Evolutionary conservation across 108 stramenopile species (phyloP), one percentile per base, ranked within the genome.

Genomic region (Epithemia pelagica): DNA sequence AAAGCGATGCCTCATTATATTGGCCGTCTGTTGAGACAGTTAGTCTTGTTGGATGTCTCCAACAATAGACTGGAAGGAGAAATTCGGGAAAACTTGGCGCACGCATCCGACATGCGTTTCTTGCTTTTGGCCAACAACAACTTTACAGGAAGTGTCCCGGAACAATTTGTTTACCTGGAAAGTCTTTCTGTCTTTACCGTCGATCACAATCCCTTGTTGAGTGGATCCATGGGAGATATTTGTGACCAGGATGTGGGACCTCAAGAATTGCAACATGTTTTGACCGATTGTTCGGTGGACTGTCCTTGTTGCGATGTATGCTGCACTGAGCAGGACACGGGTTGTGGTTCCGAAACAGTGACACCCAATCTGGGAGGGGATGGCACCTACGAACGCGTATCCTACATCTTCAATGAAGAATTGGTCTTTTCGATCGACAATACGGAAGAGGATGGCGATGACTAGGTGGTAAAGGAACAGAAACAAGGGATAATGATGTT

Each of bases 31-130:
- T 56, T 78, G 30, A 10, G 23, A 1, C 58, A 76, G 23, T 59
- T 82, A 30, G 54, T 64, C 20, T 54, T 76, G 32, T 31, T 82
- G 56, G 75, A 82, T 54, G 54, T 82, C 29, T 66, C 66, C 64
- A 46, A 53, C 52, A 82, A 82, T 65, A 23, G 64, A 0, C 33
- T 82, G 32, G 30, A 30, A 7, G 72, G 72, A 46, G 10, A 5
- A 5, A 46, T 46, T 46, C 37, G 10, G 15, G 37, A 5, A 5
- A 57, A 57, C n/a, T 19, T 57, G 5, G 56, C 25, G 5, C 21
- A 26, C 25, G 25, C 26, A 5, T 18, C 56, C 15, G 26, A n/a
- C n/a, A 23, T 57, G 3, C 56, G 26, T 57, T 27, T 26, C 26
- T 57, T 57, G 56, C 22, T 26, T 7, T 57, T 57, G 56, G 56